Percentiles rank a stretch among this genome's conserved stretches.
These are phyloP conservation scores for Gyrodon lividus DNA, from an alignment of 768 basidiomycete genomes.

Conservation along the genomic window DNA sequence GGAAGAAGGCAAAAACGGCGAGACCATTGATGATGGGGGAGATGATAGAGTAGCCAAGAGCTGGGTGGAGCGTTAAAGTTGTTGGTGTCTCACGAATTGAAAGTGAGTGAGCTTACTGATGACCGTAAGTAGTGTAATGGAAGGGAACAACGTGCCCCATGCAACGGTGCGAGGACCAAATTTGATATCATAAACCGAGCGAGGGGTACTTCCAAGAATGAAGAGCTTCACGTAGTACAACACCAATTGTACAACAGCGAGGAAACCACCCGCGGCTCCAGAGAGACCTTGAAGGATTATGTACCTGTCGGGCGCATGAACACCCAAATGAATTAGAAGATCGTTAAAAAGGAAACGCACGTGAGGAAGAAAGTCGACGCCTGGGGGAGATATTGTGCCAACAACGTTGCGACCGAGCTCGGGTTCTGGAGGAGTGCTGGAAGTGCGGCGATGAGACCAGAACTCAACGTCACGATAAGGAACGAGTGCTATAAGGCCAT, in stretches of 20 bases:
- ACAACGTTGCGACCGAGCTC: conserved; percentile 58
- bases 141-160: conserved; percentile 77
- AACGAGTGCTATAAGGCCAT: conserved; percentile 73
- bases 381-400: conserved; percentile 77
- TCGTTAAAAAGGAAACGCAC: conserved; percentile 33
- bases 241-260: conserved; percentile 70
- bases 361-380: conserved; percentile 92
- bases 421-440: conserved; percentile 65
- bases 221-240: conserved; percentile 91
- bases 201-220: conserved; percentile 85
- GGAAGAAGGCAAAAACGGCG: conserved; percentile 75
- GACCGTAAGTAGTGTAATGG: conserved; percentile 74
- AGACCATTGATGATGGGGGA: conserved; percentile 94
- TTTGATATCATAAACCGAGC: conserved; percentile 82
- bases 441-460: conserved; percentile 79
- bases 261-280: conserved; percentile 75
- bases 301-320: conserved; percentile 44
- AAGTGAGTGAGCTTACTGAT: conserved; percentile 56
- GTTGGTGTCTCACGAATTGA: not conserved
- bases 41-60: conserved; percentile 82
- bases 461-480: conserved; percentile 81
- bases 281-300: conserved; percentile 79
- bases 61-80: conserved; percentile 32
- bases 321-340: not conserved
- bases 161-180: conserved; percentile 63